phyloP scores from a whole-genome alignment of 805 yeast genomes.

The Metschnikowia cubensis region DNA sequence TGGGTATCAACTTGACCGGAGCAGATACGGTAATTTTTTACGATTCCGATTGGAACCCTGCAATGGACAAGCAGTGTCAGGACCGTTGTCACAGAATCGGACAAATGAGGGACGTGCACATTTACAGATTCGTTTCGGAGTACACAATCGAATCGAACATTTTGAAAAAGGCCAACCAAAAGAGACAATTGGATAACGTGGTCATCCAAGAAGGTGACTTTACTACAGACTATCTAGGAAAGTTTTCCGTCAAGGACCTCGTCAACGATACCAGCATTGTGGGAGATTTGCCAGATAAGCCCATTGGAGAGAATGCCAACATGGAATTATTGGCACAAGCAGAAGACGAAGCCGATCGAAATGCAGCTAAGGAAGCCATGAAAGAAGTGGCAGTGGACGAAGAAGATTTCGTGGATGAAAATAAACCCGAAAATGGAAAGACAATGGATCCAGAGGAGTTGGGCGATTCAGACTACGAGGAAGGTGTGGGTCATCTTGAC shows the following conservation, averaged over 20 bases:
- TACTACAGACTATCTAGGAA: conserved; percentile 92
- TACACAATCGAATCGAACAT: conserved; percentile 95
- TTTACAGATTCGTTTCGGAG: conserved; percentile 92
- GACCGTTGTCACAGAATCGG: conserved; percentile 99
- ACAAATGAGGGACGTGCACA: conserved; percentile 96
- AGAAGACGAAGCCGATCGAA: conserved; percentile 88
- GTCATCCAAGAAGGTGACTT: conserved; percentile 98
- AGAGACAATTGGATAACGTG: conserved; percentile 87
- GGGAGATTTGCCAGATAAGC: conserved; percentile 38
- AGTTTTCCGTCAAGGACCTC: conserved; percentile 79
- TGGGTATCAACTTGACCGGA: conserved; percentile 96
- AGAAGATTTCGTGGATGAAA: conserved; percentile 71
- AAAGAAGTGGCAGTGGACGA: conserved; percentile 78
- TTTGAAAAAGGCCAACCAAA: conserved; percentile 89
- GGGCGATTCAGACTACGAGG: conserved; percentile 44
- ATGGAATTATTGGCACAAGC: conserved; percentile 78
- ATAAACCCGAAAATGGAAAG: conserved; percentile 26
- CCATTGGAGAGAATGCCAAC: conserved; percentile 35
- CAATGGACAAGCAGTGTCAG: conserved; percentile 99
- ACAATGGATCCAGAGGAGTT: conserved; percentile 24
- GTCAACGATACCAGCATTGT: conserved; percentile 57
- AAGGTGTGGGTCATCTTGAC: conserved; percentile 78
- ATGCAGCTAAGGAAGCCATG: conserved; percentile 87
- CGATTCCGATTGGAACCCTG: conserved; percentile 99
- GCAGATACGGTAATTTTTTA: conserved; percentile 98